Evolutionary conservation across 192 early-diverging fungal genomes (phyloP), one percentile per base, ranked within the genome.

Genomic region (Thoreauomyces humboldtii): DNA sequence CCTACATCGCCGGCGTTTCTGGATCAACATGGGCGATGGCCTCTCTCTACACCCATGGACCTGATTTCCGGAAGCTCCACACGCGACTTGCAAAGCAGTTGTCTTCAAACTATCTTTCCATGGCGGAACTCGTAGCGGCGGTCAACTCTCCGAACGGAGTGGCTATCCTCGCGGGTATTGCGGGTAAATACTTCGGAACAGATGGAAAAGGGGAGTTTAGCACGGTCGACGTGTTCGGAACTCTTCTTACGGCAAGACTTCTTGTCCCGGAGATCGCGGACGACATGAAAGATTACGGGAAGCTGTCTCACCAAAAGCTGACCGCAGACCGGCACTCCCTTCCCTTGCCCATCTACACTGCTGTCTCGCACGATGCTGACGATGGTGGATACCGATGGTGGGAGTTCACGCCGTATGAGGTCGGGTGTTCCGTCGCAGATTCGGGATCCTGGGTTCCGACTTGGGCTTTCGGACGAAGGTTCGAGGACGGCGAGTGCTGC

Each of bases 21-120:
- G 65, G 74, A 21, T 68, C 64, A 5, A 76, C 74, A 14, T 76
- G 74, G 74, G 64, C 74, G 0, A 60, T 76, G 56, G 64, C 74
- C 11, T 51, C 64, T 14, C 24, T 76, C 3, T 72, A 72, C 56
- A 47, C 67, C 4, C 17, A 56, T 7, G 68, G 47, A 31, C 53
- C 25, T 14, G 33, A 53, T 31, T 48, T 61, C 21, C 11, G 34
- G 6, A 19, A 24, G 15, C 22, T 67, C 0, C 47, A 46, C 11
- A 12, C 52, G 6, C 65, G 57, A 27, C 25, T 69, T n/a, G 50
- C 28, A n/a, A 38, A 44, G 45, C 57, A 60, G 41, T 57, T 76
- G 14, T 68, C 60, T 5, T 44, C 50, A 19, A 69, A 72, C 45
- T 55, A 63, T 37, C 50, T 76, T 17, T 62, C 67, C 34, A 31